Conservation (phyloP, 2,329 filamentous ascomycete species). For the Monilinia aucupariae region DNA sequence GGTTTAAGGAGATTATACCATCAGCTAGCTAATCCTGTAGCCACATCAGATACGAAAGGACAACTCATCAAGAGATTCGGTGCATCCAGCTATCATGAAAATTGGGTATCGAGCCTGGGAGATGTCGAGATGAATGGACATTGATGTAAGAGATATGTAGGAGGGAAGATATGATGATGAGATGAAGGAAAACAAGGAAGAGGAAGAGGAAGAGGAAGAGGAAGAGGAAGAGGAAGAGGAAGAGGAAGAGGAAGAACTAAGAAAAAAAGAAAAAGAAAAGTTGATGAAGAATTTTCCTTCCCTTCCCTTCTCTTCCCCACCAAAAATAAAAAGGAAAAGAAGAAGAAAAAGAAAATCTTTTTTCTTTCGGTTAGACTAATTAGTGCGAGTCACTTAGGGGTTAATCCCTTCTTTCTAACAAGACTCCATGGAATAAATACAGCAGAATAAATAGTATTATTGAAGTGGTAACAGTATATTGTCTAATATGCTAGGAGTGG, state of each 20-base stretch:
- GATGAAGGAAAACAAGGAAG: too few relatives aligned
- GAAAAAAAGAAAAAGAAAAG: background rate
- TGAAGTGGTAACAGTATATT: too few relatives aligned
- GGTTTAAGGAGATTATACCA: background rate
- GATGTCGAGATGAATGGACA: background rate
- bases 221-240: background rate
- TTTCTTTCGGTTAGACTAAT: background rate
- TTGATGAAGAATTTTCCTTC: background rate
- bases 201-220: background rate
- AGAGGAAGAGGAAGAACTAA: background rate
- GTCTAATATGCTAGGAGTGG: too few relatives aligned
- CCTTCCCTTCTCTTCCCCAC: too few relatives aligned
- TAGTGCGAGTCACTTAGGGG: slow-evolving; percentile 14
- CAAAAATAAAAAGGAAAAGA: slow-evolving; percentile 3
- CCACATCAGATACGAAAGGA: background rate
- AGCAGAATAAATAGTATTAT: too few relatives aligned
- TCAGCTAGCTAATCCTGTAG: background rate
- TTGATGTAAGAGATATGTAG: background rate
- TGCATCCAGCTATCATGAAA: background rate
- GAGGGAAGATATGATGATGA: background rate
- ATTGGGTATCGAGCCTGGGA: background rate
- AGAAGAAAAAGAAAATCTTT: too few relatives aligned
- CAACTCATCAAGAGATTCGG: background rate
- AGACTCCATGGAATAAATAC: too few relatives aligned
- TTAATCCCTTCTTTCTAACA: too few relatives aligned